Percentiles rank a stretch among this genome's conserved stretches.
Conservation (phyloP, 352 stramenopile genomes). For the Phytophthora fragariaefolia region DNA sequence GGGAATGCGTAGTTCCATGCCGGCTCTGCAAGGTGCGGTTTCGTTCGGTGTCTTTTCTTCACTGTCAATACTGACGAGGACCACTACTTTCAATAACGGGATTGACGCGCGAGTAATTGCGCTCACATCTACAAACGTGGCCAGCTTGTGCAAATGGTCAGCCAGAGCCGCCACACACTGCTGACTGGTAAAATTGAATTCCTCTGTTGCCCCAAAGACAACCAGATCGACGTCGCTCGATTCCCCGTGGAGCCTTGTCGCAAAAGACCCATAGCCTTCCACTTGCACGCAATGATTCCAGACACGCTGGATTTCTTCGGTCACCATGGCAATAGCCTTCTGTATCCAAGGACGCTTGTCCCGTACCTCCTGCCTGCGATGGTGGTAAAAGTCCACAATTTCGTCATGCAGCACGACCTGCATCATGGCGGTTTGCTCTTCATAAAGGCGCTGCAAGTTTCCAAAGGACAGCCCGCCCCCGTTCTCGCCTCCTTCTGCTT, state of each 20-base stretch:
- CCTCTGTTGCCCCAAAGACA: conserved; percentile 69
- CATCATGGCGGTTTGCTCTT: conserved; percentile 81
- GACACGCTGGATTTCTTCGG: conserved; percentile 46
- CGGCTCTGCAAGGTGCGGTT: background rate
- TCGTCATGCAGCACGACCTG: conserved; percentile 83
- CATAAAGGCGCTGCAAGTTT: conserved; percentile 79
- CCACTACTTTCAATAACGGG: conserved; percentile 80
- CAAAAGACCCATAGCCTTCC: conserved; percentile 80
- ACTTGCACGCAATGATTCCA: conserved; percentile 61
- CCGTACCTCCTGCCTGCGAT: conserved; percentile 50
- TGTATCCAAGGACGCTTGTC: conserved; percentile 50
- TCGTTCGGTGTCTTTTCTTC: conserved; percentile 6
- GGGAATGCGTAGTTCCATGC: conserved; percentile 48
- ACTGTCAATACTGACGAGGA: conserved; percentile 40
- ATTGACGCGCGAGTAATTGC: conserved; percentile 76
- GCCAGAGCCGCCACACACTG: conserved; percentile 55
- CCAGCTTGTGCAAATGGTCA: conserved; percentile 31
- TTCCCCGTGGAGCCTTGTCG: conserved; percentile 64
- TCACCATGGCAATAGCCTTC: conserved; percentile 58
- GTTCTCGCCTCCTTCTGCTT: conserved; percentile 34
- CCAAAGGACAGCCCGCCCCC: conserved; percentile 55
- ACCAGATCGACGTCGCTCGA: conserved; percentile 85
- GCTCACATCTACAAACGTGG: conserved; percentile 62
- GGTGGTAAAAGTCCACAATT: conserved; percentile 65
- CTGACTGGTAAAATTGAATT: conserved; percentile 53